Evolutionary conservation across 768 basidiomycete species (phyloP).

Genomic region (Coprinellus micaceus): DNA sequence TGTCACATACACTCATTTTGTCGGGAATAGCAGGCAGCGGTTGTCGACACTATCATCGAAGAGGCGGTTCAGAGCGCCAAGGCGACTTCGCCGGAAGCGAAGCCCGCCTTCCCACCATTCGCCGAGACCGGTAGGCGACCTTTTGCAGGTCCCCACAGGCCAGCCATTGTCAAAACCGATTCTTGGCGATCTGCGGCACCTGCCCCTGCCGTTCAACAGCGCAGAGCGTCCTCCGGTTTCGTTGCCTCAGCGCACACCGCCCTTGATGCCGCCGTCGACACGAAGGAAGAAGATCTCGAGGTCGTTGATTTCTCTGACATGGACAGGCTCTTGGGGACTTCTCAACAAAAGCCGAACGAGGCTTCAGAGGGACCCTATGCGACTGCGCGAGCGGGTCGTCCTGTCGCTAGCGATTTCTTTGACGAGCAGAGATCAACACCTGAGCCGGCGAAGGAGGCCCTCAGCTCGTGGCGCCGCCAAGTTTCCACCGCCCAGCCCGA

Average conservation of each 20-base stretch:
- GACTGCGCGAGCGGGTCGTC: slow-evolving; percentile 34
- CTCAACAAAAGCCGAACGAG: slow-evolving; percentile 19
- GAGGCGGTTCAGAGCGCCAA: slow-evolving; percentile 35
- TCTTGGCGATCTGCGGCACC: slow-evolving; percentile 65
- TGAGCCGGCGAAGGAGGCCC: slow-evolving; percentile 35
- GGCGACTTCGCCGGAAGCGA: background rate
- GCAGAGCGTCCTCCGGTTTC: slow-evolving; percentile 24
- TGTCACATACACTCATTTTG: slow-evolving; percentile 1
- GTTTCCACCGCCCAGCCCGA: background rate
- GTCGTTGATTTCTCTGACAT: slow-evolving; percentile 80
- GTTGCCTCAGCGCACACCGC: slow-evolving; percentile 34
- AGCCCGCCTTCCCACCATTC: background rate
- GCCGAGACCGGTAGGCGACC: slow-evolving; percentile 11
- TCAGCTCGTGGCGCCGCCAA: slow-evolving; percentile 50
- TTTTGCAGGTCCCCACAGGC: background rate
- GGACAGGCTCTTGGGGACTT: slow-evolving; percentile 58
- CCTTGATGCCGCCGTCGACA: slow-evolving; percentile 42
- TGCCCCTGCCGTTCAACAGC: slow-evolving; percentile 30
- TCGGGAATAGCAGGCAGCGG: slow-evolving; percentile 33
- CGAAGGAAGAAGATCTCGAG: slow-evolving; percentile 61
- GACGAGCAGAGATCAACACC: slow-evolving; percentile 38
- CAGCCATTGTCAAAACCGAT: slow-evolving; percentile 33
- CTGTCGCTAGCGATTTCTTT: slow-evolving; percentile 71
- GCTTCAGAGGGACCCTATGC: slow-evolving; percentile 17
- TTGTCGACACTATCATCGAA: slow-evolving; percentile 38